Evolutionary conservation across 2,329 filamentous ascomycete species (phyloP), one percentile per base, ranked within the genome.

Genomic region (Aspergillus tubingensis): DNA sequence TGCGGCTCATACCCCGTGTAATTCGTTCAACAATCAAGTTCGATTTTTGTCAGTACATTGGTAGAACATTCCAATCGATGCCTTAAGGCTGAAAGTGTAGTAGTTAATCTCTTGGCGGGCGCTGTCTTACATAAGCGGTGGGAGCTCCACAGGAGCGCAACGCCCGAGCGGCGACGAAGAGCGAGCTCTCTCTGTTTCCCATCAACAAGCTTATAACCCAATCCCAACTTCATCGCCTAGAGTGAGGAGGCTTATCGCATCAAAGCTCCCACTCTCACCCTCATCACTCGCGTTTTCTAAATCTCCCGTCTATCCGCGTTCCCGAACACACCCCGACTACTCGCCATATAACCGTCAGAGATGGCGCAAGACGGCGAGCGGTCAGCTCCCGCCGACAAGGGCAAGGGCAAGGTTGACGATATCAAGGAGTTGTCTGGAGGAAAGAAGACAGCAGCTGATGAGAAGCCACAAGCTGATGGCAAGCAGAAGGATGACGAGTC

Each of bases 341-440:
- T 70, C 68, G 66, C 71, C 68, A 70, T 66, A 68, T 66, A 73
- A 65, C 67, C 68, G 65, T 73, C 69, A 71, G 69, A 79, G 80
- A 96, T 98, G 95, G 93, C 93, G 81, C 91, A 96, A 84, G 92
- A 96, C 80, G 91, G 89, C 82, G 91, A 96, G 81, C 86, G 89
- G 84, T 85, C 90, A 78, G 91, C 90, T 80, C 83, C 89, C 76
- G 85, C 88, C 77, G 92, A 96, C 80, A 98, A 98, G 86, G 93
- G 92, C 80, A 99, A 99, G 85, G 94, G 88, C 76, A 99, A 98
- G 84, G 92, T 89, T 65, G 84, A 88, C 64, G 85, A 86, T 70
- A 82, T 85, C 62, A 87, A 87, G 73, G 86, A 90, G 72, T 74
- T 83, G 62, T 80, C 83, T 63, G 81, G 79, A 59, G 79, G 82